Base-by-base conservation (phyloP, 1,139 yeast species). In the Geotrichum macrosporum region DNA sequence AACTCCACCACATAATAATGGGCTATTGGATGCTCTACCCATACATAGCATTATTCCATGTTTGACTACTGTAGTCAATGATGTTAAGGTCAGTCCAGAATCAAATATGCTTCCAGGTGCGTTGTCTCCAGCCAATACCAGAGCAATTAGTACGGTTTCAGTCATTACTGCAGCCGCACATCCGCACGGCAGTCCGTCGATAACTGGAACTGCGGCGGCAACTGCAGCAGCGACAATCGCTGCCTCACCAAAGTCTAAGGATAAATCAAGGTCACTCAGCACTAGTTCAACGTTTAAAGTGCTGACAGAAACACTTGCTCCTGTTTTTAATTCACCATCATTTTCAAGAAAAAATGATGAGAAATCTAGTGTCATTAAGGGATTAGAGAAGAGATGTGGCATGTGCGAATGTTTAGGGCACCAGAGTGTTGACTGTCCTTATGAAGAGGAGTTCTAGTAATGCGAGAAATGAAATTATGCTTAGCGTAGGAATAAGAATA, bases 341-440 rank as follows among this genome's bases (percentile, higher is more conserved):
- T 41, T 16, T 18, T 41, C 12, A 41, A 33, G 30, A 31, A 27
- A 15, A 35, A 35, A 12, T 21, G 30, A 12, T 9, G 18, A 15
- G 19, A 27, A 26, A 43, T n/a, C n/a, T n/a, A n/a, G n/a, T n/a
- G 36, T 86, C 60, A 84, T 92, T 0, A 78, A 78, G 1, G 95
- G 95, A 1, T 73, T 86, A 44, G 70, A 69, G 20, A 73, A 78
- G 56, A 88, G 96, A 95, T 89, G 97, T 68, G 95, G 94, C 0
- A 71, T 86, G 43, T 89, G 97, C 67, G 97, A 89, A 63, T 70
- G 87, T 48, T 81, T 78, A 45, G 97, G 96, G 0, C 97, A 89
- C 61, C 82, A 80, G 48, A 82, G 92, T 54, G 71, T 81, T 36
- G 86, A 86, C 50, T 89, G 96, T 67, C 96, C 96, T 0, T 86